phyloP scores from a whole-genome alignment of 108 stramenopile genomes.

The Bacterosira constricta region DNA sequence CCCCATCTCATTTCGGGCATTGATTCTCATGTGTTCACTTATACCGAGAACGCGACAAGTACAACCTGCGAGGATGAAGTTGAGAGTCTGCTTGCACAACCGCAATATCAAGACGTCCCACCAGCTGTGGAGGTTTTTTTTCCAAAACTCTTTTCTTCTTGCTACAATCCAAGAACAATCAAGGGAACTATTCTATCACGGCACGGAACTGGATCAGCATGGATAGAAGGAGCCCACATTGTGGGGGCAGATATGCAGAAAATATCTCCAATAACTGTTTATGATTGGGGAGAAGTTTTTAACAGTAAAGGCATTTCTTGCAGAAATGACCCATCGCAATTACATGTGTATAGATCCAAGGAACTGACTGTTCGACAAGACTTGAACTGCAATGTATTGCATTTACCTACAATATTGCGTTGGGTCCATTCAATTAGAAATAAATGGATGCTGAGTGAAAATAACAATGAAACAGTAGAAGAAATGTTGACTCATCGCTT shows the following conservation, averaged over 20 bases:
- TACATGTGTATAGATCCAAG: constrained; percentile 1
- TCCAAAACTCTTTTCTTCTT: no score
- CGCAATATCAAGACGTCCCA: neutral
- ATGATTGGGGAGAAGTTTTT: constrained; percentile 14
- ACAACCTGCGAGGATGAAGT: neutral
- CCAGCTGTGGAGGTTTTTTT: no score
- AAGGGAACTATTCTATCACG: no score
- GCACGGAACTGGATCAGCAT: no score
- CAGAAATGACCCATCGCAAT: neutral
- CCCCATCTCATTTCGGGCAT: no score
- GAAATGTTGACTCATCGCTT: constrained; percentile 9
- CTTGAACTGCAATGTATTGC: neutral
- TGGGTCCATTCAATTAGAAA: neutral
- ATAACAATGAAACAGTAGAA: constrained; percentile 15
- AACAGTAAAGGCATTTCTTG: neutral
- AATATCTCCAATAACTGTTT: neutral
- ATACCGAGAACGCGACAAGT: neutral
- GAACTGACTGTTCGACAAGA: constrained; percentile 1
- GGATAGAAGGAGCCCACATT: neutral
- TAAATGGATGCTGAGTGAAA: neutral
- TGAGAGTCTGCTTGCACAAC: neutral
- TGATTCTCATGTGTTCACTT: no score
- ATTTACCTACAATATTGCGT: constrained; percentile 1
- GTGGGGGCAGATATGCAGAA: neutral
- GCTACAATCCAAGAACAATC: no score